These are phyloP conservation scores for Paecilomyces fulvus DNA, from an alignment of 2,329 filamentous ascomycete species.

Conservation along the genomic window DNA sequence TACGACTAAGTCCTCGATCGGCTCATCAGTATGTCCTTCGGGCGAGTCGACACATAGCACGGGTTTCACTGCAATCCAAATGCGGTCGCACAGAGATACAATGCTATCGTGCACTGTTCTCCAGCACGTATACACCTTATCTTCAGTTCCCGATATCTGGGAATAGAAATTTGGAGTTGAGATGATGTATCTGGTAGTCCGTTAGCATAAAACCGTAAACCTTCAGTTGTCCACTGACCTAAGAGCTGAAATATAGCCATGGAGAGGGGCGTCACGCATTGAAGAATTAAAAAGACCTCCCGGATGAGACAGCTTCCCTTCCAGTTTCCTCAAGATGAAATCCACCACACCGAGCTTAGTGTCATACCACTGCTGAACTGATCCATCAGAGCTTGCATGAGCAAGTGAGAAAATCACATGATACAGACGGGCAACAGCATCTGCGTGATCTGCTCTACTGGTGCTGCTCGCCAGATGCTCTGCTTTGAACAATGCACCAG, in stretches of 20 bases:
- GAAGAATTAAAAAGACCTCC: conserved; percentile 58
- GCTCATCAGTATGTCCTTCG: conserved; percentile 61
- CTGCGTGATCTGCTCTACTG: conserved; percentile 82
- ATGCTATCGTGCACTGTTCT: conserved; percentile 39
- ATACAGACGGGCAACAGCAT: conserved; percentile 74
- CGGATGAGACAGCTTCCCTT: conserved; percentile 56
- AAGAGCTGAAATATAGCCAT: conserved; percentile 61
- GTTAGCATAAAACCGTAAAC: conserved; percentile 4
- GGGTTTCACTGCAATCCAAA: conserved; percentile 68
- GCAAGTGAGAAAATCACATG: conserved; percentile 59
- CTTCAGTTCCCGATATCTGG: conserved; percentile 18
- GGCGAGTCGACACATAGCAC: conserved; percentile 91
- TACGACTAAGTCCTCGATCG: conserved; percentile 61
- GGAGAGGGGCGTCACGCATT: conserved; percentile 57
- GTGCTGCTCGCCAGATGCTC: conserved; percentile 45
- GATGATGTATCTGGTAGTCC: conserved; percentile 39
- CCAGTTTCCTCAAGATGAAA: conserved; percentile 52
- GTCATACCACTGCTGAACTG: conserved; percentile 18
- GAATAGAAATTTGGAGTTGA: conserved; percentile 33
- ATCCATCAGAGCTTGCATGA: conserved; percentile 18
- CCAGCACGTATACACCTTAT: conserved; percentile 18
- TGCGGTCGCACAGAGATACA: conserved; percentile 52
- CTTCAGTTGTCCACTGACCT: conserved; percentile 36
- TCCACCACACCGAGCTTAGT: conserved; percentile 46
- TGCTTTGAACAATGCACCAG: conserved; percentile 24